Evolutionary conservation across 768 basidiomycete genomes (phyloP), one percentile per base, ranked within the genome.

Genomic region (Auricularia auricula-judae): DNA sequence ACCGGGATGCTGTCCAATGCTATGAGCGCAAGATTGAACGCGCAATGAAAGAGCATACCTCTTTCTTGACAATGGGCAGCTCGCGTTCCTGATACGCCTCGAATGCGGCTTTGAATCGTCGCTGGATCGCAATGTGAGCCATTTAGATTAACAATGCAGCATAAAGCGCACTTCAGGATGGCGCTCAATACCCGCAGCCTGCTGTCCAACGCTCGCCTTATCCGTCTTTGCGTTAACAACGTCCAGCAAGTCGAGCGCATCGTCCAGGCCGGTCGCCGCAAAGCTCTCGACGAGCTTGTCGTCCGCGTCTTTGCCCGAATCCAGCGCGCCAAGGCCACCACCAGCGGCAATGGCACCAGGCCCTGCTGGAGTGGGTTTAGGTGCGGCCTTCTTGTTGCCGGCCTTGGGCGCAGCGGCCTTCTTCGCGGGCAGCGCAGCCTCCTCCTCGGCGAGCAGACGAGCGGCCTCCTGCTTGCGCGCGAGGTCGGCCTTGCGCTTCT

Each of bases 101-200:
- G 70, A 87, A 91, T n/a, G 91, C 89, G 63, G 85, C 88, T 84
- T 96, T 95, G 82, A 91, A 93, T 66, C 93, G 87, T 74, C 92
- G 84, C 91, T 95, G 73, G 42, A 56, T 34, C n/a, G 12, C n/a
- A 42, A 34, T 3, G 61, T 68, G 53, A 71, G 65, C 61, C 16
- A 44, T 14, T 63, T 69, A 64, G 58, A 36, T 71, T 34, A 58
- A 10, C 56, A 65, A 4, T 12, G 8, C 5, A 35, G 34, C 16
- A 23, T 2, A 5, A 29, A 21, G 75, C 82, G 60, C 70, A 93
- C 92, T 85, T 97, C 94, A 62, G 94, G 94, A 81, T 97, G 94
- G 63, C 81, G 82, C 77, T 97, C 93, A 42, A 97, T 82, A 44
- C 83, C 82, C 62, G 91, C 91, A 14, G 94, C 93, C 74, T 90